Evolutionary conservation across 202 grass and related monocot species (phyloP).

Genomic region (Miscanthus sacchariflorus): DNA sequence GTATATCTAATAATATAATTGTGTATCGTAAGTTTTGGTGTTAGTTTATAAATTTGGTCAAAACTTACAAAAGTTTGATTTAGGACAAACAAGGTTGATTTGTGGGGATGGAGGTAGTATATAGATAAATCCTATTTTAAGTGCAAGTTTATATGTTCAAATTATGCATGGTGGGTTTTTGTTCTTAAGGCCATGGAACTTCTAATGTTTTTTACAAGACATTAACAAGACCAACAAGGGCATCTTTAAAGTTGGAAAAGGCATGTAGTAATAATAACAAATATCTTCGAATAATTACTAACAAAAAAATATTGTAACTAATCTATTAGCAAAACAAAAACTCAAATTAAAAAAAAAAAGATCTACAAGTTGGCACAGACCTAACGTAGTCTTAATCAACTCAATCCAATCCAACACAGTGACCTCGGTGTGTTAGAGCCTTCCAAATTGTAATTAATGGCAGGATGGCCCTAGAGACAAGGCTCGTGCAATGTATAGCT

Average conservation of each 20-base stretch:
- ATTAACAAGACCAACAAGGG: not conserved
- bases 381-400: slow-evolving; percentile 59
- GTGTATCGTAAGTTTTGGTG: not conserved
- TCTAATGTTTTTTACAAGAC: not conserved
- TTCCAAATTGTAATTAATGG: slow-evolving; percentile 52
- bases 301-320: not conserved
- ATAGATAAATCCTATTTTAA: not conserved
- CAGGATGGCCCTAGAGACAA: slow-evolving; percentile 44
- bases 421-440: slow-evolving; percentile 31
- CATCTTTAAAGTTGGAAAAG: not conserved
- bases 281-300: not conserved
- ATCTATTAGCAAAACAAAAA: not conserved
- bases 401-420: slow-evolving; percentile 40
- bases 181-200: not conserved
- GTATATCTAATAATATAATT: not conserved
- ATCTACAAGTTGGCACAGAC: not conserved
- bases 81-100: not conserved
- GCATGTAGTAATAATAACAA: not conserved
- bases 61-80: not conserved
- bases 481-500: slow-evolving; percentile 29
- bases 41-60: not conserved
- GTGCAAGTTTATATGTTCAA: not conserved
- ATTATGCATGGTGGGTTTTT: not conserved
- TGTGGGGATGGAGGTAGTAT: not conserved
- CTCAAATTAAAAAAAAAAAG: not conserved